phyloP scores from a whole-genome alignment of 495 filamentous ascomycete genomes.

The Monascus purpureus region DNA sequence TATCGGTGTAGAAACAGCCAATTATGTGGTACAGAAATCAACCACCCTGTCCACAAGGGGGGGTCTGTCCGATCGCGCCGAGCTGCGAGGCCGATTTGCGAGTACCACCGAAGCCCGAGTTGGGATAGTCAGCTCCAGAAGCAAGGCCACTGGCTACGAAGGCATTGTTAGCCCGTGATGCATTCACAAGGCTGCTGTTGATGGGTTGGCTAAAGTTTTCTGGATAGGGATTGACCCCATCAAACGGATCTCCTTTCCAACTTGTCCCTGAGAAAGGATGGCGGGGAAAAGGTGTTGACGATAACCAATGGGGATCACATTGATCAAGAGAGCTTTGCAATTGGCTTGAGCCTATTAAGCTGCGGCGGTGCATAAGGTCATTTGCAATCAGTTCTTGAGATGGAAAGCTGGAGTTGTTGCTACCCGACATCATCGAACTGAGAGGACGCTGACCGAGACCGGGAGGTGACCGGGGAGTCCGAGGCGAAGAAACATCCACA shows the following conservation, averaged over 20 bases:
- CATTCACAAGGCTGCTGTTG: constrained; percentile 15
- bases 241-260: constrained; percentile 16
- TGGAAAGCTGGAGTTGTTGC: constrained; percentile 8
- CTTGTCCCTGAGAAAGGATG: constrained; percentile 7
- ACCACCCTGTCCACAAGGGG: constrained; percentile 34
- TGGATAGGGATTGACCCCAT: constrained; percentile 5
- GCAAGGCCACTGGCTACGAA: constrained; percentile 26
- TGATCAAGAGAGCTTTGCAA: constrained; percentile 11
- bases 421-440: constrained; percentile 6
- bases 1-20: too few relatives aligned
- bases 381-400: constrained; percentile 16
- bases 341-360: constrained; percentile 15
- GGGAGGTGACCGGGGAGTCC: constrained; percentile 22
- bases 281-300: constrained; percentile 9
- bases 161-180: constrained; percentile 29
- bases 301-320: constrained; percentile 12
- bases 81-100: constrained; percentile 22
- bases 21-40: constrained; percentile 20
- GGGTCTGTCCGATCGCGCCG: constrained; percentile 32
- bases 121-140: constrained; percentile 12
- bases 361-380: constrained; percentile 18
- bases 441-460: constrained; percentile 17
- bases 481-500: constrained; percentile 18
- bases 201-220: constrained; percentile 16
- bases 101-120: constrained; percentile 8